Conservation (phyloP, 2,329 filamentous ascomycete species). For the Xylaria arbuscula region DNA sequence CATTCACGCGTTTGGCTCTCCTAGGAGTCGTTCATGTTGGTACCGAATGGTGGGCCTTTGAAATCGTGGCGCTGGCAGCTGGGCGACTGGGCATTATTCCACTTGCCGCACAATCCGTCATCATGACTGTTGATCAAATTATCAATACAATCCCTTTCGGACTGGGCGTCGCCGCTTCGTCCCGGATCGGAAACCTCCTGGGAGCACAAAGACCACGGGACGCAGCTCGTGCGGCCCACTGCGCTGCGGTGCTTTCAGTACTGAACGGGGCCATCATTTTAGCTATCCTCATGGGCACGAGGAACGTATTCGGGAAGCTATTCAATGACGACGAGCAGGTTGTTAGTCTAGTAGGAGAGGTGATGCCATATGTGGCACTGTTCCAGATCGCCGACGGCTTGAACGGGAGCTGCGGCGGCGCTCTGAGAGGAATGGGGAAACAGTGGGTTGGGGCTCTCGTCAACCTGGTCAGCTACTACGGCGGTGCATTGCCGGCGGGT, state of each 20-base stretch:
- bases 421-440: conserved; percentile 83
- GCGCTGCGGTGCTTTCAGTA: conserved; percentile 78
- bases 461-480: conserved; percentile 86
- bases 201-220: conserved; percentile 74
- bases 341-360: conserved; percentile 75
- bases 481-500: conserved; percentile 81
- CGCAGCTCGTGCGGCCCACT: conserved; percentile 78
- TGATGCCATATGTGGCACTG: conserved; percentile 87
- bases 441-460: conserved; percentile 87
- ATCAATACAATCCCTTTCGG: conserved; percentile 90
- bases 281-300: conserved; percentile 74
- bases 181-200: conserved; percentile 82
- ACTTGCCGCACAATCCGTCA: conserved; percentile 84
- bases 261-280: conserved; percentile 75
- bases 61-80: conserved; percentile 86
- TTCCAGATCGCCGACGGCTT: conserved; percentile 92
- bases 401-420: conserved; percentile 85
- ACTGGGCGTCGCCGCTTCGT: conserved; percentile 82
- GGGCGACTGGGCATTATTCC: conserved; percentile 82
- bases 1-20: conserved; percentile 78
- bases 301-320: conserved; percentile 77
- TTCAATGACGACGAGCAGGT: conserved; percentile 84
- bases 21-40: conserved; percentile 86
- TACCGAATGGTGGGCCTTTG: conserved; percentile 95
- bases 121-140: conserved; percentile 89